A percentile compares a stretch with the other conserved stretches of the same genome.
These are phyloP conservation scores for Colletotrichum graminicola DNA, from an alignment of 2,329 filamentous ascomycete genomes.

Conservation along the genomic window DNA sequence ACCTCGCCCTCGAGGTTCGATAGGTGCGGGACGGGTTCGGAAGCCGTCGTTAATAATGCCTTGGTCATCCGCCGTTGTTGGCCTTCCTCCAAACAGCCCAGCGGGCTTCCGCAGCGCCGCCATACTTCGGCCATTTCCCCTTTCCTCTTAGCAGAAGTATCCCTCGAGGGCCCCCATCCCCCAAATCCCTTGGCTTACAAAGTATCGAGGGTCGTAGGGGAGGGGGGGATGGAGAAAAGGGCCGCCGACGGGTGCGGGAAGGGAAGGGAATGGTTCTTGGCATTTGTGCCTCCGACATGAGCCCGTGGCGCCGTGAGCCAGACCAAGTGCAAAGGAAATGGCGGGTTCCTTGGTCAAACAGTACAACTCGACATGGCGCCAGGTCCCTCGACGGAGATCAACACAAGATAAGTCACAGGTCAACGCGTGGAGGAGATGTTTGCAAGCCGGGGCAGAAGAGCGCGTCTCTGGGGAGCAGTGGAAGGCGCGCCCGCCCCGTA, in stretches of 20 bases:
- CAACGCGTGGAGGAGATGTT: slow-evolving; percentile 33
- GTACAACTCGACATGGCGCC: not conserved
- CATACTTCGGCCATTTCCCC: not conserved
- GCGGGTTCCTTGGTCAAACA: not conserved
- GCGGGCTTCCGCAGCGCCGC: not conserved
- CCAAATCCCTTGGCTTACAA: not conserved
- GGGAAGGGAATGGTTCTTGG: not conserved
- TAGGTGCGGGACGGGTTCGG: not conserved
- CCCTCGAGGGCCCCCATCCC: not conserved
- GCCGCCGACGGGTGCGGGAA: too few species aligned
- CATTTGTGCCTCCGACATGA: not conserved
- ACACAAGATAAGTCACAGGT: not conserved
- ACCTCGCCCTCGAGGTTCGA: not conserved
- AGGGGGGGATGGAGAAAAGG: too few species aligned
- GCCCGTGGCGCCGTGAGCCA: not conserved
- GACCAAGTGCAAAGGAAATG: not conserved
- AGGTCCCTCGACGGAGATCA: not conserved
- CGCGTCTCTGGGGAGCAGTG: slow-evolving; percentile 32
- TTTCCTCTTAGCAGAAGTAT: not conserved
- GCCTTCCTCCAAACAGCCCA: not conserved
- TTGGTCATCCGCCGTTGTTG: not conserved
- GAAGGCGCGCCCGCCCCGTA: slow-evolving; percentile 43
- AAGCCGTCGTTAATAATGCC: not conserved
- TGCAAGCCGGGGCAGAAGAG: slow-evolving; percentile 43
- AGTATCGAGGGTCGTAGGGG: not conserved